Evolutionary conservation across 768 basidiomycete genomes (phyloP).

Genomic region (Leccinum subgranulosum): DNA sequence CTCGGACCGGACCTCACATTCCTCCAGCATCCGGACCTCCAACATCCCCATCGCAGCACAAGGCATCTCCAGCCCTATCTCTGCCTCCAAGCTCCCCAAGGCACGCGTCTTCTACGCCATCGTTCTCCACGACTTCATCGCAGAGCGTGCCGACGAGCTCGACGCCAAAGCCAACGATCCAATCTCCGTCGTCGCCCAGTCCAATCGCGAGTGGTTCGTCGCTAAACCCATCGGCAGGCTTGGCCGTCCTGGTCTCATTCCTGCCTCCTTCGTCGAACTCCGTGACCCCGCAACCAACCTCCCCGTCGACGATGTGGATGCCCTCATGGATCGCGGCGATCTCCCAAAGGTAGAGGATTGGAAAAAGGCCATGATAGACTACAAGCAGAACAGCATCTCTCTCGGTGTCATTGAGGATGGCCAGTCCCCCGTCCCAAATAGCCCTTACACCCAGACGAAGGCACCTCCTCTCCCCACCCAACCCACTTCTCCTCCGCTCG

Average conservation of each 20-base stretch:
- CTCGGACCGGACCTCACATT: not conserved
- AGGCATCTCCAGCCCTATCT: constrained; percentile 29
- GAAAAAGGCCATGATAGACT: constrained; percentile 92
- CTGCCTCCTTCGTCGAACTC: constrained; percentile 95
- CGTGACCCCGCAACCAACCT: constrained; percentile 87
- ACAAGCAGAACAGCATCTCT: constrained; percentile 95
- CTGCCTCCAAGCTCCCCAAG: constrained; percentile 35
- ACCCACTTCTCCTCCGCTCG: constrained; percentile 6
- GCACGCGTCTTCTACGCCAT: constrained; percentile 85
- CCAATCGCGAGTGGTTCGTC: constrained; percentile 99
- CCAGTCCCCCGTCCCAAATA: constrained; percentile 41
- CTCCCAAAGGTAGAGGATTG: constrained; percentile 98
- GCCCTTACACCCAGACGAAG: constrained; percentile 35
- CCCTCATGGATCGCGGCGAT: constrained; percentile 81
- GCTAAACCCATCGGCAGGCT: constrained; percentile 96
- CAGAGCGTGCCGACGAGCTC: constrained; percentile 95
- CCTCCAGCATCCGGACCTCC: constrained; percentile 41
- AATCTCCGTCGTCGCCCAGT: constrained; percentile 96
- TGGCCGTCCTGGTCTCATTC: constrained; percentile 95
- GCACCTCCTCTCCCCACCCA: constrained; percentile 12
- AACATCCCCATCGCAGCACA: constrained; percentile 23
- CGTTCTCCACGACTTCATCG: constrained; percentile 91
- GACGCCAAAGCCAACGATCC: constrained; percentile 93
- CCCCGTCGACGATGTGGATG: constrained; percentile 69
- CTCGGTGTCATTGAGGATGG: constrained; percentile 83